Base-by-base conservation (phyloP, 257 asterid species). In the Sherardia arvensis region DNA sequence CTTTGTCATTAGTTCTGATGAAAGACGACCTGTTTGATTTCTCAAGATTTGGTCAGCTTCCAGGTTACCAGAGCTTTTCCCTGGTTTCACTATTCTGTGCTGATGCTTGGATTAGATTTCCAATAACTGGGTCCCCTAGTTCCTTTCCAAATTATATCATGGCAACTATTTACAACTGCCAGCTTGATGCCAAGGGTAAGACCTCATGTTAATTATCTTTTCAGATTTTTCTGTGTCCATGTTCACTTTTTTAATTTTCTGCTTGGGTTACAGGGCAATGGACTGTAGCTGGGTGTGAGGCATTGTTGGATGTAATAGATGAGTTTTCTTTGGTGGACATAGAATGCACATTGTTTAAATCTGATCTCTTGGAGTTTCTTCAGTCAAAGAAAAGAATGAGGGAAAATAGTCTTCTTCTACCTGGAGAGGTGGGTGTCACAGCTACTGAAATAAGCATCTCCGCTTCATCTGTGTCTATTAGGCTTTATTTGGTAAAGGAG, bases 91-190 rank as follows among this genome's bases (percentile, higher is more conserved):
- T 81, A 12, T 72, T 92, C 34, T 82, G 76, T 76, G 87, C 87
- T 62, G 96, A 92, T 82, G 77, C 82, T 43, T 92, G 97, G 97
- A 78, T 89, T 81, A 83, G 87, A 76, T 78, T 89, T 45, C 97
- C 99, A 55, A 48, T 32, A 48, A 61, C 64, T 70, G 87, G 80
- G 69, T 61, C 69, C 49, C 59, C 77, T 45, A 70, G 66, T 70
- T 64, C 53, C 14, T 62, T 64, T 77, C 87, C 97, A 49, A 75
- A 61, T 62, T 81, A 83, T 77, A 66, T 89, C 69, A 88, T 87
- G 96, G 83, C 83, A 64, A 74, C 71, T 66, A 76, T 85, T 66
- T 70, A 69, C 62, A 79, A 81, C 65, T 85, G 90, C 69, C 87
- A 76, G 64, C 65, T 92, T 71, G 83, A 81, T 56, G 72, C 80